A percentile compares a stretch with the other conserved stretches of the same genome.
These are phyloP conservation scores for Botrytis squamosa DNA, from an alignment of 2,329 filamentous ascomycete species.

Conservation along the genomic window DNA sequence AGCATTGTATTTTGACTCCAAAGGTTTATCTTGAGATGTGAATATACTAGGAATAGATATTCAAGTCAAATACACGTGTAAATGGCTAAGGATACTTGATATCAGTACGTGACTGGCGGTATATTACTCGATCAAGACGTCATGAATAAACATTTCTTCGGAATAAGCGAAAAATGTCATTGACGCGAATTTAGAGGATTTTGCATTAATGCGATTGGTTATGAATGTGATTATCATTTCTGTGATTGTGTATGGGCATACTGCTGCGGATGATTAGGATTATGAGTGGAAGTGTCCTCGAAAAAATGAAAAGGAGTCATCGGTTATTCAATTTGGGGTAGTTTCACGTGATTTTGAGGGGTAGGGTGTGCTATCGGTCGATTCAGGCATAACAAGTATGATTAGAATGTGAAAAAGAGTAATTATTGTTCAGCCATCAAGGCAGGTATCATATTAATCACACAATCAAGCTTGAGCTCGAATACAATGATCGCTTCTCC, in stretches of 20 bases:
- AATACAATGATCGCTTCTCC: background rate
- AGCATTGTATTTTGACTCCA: too few species aligned
- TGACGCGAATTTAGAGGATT: background rate
- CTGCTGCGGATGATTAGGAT: background rate
- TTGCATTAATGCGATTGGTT: background rate
- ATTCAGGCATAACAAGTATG: background rate
- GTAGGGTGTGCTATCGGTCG: too few species aligned
- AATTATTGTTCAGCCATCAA: slow-evolving; percentile 4
- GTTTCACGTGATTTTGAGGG: background rate
- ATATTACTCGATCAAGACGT: background rate
- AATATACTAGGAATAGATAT: background rate
- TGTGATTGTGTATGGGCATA: background rate
- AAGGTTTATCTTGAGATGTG: too few species aligned
- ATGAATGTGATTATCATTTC: background rate
- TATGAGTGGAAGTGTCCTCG: background rate
- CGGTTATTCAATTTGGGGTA: background rate
- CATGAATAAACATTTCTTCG: background rate
- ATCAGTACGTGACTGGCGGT: too few species aligned
- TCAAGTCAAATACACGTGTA: too few species aligned
- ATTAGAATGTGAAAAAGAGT: background rate
- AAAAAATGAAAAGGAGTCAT: background rate
- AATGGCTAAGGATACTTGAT: too few species aligned
- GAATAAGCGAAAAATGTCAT: background rate
- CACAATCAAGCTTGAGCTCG: background rate
- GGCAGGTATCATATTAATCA: slow-evolving; percentile 3